Evolutionary conservation across 306 rosid species (phyloP).

Genomic region (Pyrus communis): DNA sequence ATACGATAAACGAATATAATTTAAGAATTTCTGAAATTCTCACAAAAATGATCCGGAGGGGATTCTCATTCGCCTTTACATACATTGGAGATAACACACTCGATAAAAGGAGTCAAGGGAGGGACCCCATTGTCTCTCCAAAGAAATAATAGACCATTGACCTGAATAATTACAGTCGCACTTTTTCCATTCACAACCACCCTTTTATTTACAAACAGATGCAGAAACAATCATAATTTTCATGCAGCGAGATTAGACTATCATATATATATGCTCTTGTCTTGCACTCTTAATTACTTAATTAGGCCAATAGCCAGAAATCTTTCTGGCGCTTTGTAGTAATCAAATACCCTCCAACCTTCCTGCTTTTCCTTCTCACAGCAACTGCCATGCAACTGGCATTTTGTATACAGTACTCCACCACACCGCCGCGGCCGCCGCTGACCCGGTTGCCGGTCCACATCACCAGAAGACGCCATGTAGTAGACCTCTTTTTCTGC

Average conservation of each 20-base stretch:
- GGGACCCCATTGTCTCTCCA: constrained; percentile 9
- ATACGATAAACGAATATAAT: fast-evolving
- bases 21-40: fast-evolving
- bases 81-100: background rate
- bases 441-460: constrained; percentile 57
- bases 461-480: constrained; percentile 88
- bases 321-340: constrained; percentile 95
- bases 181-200: constrained; percentile 24
- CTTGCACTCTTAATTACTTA: background rate
- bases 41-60: fast-evolving
- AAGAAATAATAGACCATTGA: constrained; percentile 3
- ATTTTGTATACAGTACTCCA: constrained; percentile 83
- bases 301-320: constrained; percentile 88
- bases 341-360: constrained; percentile 84
- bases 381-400: constrained; percentile 94
- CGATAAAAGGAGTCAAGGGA: background rate
- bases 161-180: constrained; percentile 24
- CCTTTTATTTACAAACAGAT: constrained; percentile 26
- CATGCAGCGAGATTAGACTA: background rate
- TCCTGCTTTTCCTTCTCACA: constrained; percentile 76
- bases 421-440: constrained; percentile 23
- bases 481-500: constrained; percentile 76
- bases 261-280: background rate
- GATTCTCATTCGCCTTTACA: background rate
- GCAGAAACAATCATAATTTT: constrained; percentile 23